A percentile compares a stretch with the other conserved stretches of the same genome.
phyloP scores from a whole-genome alignment of 2,329 filamentous ascomycete genomes.

The Neonectria coccinea region DNA sequence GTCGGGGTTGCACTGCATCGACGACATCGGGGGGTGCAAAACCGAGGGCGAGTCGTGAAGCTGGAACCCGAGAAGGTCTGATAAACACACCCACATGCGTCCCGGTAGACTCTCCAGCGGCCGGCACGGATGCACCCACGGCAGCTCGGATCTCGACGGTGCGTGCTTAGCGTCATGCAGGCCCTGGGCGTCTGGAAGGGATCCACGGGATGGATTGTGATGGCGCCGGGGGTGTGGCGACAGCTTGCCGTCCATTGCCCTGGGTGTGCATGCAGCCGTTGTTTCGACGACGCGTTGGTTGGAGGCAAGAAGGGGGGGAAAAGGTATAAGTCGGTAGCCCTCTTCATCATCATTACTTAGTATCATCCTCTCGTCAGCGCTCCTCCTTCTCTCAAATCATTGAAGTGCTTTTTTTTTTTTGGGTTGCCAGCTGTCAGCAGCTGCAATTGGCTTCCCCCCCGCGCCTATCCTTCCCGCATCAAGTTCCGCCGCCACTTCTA shows the following conservation, averaged over 20 bases:
- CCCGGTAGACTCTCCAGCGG: neutral
- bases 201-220: conserved; percentile 26
- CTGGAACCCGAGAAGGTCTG: neutral
- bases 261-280: conserved; percentile 16
- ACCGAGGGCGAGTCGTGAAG: neutral
- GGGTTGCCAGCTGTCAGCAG: conserved; percentile 6
- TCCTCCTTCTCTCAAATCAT: conserved; percentile 11
- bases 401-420: conserved; percentile 9
- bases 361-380: conserved; percentile 5
- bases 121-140: conserved; percentile 1
- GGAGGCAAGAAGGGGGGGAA: neutral
- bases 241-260: conserved; percentile 1
- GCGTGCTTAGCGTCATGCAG: conserved; percentile 20
- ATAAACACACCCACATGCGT: conserved; percentile 14
- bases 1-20: neutral
- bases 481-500: conserved; percentile 19
- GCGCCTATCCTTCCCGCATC: conserved; percentile 36
- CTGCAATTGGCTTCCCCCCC: conserved; percentile 15
- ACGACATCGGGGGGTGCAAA: neutral
- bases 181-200: conserved; percentile 28
- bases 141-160: conserved; percentile 22
- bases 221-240: conserved; percentile 29
- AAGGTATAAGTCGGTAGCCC: conserved; percentile 4
- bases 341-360: neutral
- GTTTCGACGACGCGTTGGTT: neutral